Percentiles rank a stretch among this genome's conserved stretches.
These are phyloP conservation scores for Crotalaria pallida DNA, from an alignment of 306 rosid species.

Conservation along the genomic window DNA sequence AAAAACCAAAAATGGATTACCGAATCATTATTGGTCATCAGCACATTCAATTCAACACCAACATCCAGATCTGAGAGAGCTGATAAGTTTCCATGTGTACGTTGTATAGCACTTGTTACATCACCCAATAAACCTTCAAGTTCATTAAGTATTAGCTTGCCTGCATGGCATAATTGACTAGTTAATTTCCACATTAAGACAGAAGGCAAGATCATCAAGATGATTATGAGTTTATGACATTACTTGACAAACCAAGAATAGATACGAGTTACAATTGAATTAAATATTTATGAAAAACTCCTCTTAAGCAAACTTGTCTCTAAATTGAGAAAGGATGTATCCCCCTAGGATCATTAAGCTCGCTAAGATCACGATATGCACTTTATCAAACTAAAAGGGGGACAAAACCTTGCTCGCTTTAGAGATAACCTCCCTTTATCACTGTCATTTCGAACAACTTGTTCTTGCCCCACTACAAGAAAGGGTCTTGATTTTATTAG, in stretches of 20 bases:
- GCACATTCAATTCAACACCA: constrained; percentile 32
- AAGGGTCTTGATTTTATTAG: neutral
- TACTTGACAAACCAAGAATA: neutral
- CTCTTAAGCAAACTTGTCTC: neutral
- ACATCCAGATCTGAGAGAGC: constrained; percentile 17
- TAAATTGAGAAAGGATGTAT: neutral
- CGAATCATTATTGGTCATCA: constrained; percentile 20
- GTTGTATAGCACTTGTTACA: constrained; percentile 34
- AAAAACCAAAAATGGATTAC: constrained; percentile 29
- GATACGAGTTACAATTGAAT: neutral
- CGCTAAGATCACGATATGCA: neutral
- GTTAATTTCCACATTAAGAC: constrained; percentile 21
- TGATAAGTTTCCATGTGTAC: constrained; percentile 9
- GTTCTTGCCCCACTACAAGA: neutral
- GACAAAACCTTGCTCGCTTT: neutral
- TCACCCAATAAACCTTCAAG: constrained; percentile 49
- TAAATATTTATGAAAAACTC: neutral
- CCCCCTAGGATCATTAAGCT: neutral
- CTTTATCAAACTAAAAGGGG: neutral
- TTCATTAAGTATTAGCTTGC: constrained; percentile 39
- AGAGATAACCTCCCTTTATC: no score
- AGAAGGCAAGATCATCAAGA: neutral
- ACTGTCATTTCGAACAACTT: neutral
- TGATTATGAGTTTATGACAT: neutral
- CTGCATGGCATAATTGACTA: constrained; percentile 34